Percentiles rank a stretch among this genome's conserved stretches.
Evolutionary conservation across 495 filamentous ascomycete genomes (phyloP).

Genomic region (Trichoderma gamsii): DNA sequence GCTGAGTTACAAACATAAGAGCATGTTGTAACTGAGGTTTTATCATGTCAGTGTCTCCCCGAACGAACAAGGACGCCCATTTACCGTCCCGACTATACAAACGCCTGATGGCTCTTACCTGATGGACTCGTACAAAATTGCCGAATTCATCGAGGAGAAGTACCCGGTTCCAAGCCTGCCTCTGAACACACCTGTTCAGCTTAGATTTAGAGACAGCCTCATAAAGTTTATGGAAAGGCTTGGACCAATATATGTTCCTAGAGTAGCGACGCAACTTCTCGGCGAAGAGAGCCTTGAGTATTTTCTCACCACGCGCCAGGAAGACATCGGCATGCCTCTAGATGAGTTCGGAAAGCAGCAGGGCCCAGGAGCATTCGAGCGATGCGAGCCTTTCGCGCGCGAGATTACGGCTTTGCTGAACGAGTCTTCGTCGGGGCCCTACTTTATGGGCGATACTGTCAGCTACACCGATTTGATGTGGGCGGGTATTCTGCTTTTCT

Average conservation of each 20-base stretch:
- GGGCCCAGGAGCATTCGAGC: conserved; percentile 34
- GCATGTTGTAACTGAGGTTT: background rate
- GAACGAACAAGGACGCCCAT: conserved; percentile 22
- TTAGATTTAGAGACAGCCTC: conserved; percentile 25
- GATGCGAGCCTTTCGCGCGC: conserved; percentile 29
- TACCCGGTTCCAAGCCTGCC: conserved; percentile 45
- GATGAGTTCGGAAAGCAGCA: conserved; percentile 33
- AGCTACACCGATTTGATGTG: conserved; percentile 37
- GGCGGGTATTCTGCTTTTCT: conserved; percentile 29
- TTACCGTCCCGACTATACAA: conserved; percentile 44
- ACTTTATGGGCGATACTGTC: conserved; percentile 32
- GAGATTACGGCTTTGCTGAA: conserved; percentile 39
- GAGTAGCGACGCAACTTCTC: conserved; percentile 31
- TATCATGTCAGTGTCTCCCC: conserved; percentile 25
- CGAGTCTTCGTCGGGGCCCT: conserved; percentile 40
- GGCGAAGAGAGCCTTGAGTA: conserved; percentile 33
- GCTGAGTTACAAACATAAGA: background rate
- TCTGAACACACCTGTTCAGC: conserved; percentile 39
- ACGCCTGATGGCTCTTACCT: conserved; percentile 43
- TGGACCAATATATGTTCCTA: conserved; percentile 25
- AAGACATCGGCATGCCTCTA: conserved; percentile 38
- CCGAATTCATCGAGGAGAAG: conserved; percentile 40
- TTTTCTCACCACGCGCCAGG: conserved; percentile 37
- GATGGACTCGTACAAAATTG: conserved; percentile 51
- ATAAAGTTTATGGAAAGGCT: conserved; percentile 19